Base-by-base conservation (phyloP, 495 filamentous ascomycete genomes). In the Aspergillus incahuasiensis region DNA sequence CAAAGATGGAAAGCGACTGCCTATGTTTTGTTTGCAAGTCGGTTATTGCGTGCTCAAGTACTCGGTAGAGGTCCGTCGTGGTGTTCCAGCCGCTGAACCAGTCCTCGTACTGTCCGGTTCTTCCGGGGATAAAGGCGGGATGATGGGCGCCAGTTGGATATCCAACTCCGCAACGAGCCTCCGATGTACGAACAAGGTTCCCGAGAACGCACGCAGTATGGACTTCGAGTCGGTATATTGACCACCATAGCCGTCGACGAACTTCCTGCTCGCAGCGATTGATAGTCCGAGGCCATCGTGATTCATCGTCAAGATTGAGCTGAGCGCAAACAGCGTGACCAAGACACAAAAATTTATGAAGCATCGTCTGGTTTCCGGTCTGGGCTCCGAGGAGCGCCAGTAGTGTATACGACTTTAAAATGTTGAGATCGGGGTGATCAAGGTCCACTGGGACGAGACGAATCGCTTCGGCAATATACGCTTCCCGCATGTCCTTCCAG, bases 221-320 rank as follows among this genome's bases (percentile, higher is more conserved):
- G 13, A 53, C 51, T 24, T 53, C 51, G 21, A 53, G 51, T 8
- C 51, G 32, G 18, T 53, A 53, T 3, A 53, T 45, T 5, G 40
- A 53, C 51, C 51, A 53, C n/a, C 24, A 53, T 18, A 53, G 42
- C 25, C 42, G 39, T 24, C 51, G 39, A 3, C 51, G 51, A 11
- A 45, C 30, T n/a, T 53, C 39, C 8, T 8, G 4, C 21, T 53
- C 51, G 1, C 16, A 28, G 2, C 15, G 1, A 6, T 22, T 34
- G 6, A 53, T 53, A 0, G 22, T n/a, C 0, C 2, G 21, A 5
- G 51, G 40, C 51, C 51, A 53, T 1, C 51, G 51, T 15, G 22
- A 45, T 40, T 53, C 51, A 25, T 53, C 51, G 8, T 34, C 39
- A 8, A 53, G 18, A 9, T 16, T 30, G 2, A 32, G 24, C 51